Evolutionary conservation across 1,284 basidiomycete species (phyloP), one percentile per base, ranked within the genome.

Genomic region (Cutaneotrichosporon cyanovorans): DNA sequence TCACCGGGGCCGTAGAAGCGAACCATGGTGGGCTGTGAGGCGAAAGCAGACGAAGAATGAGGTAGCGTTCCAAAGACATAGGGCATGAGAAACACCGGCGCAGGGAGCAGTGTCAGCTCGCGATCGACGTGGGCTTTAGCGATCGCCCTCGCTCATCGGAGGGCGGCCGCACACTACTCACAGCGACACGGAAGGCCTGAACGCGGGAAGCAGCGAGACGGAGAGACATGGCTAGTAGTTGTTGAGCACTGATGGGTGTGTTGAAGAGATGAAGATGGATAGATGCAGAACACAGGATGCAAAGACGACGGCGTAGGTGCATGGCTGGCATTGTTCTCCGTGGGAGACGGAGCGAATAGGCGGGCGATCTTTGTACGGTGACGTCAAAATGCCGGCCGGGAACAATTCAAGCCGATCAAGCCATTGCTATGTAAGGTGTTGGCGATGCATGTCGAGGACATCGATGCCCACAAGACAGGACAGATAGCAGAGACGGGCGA

Each of bases 1-100:
- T 46, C 42, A 53, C 61, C 62, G 31, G 65, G 61, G 16, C 60
- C 46, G 63, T 69, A 69, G 59, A 42, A 37, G 55, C 63, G 61
- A 42, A 50, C 52, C 48, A 56, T 48, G 50, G 61, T 53, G 52
- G 56, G 53, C 61, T 62, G 53, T 37, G 25, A 28, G 12, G 25
- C 8, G 25, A 28, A 28, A 12, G 8, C 8, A 28, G 25, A 7
- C 25, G 25, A 12, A 28, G 25, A 28, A 12, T 28, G 25, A 18
- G 16, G 3, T n/a, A n/a, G n/a, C n/a, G n/a, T 15, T 22, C 16
- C 16, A 32, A 14, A 18, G 2, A 5, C 16, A 22, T 10, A 19
- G 18, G 33, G 37, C 21, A n/a, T 20, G 22, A 23, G 23, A 39
- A 21, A 36, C 11, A n/a, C n/a, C n/a, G n/a, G n/a, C 5, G n/a